Conservation (phyloP, 2,329 filamentous ascomycete genomes). For the Colletotrichum lindemuthianum region DNA sequence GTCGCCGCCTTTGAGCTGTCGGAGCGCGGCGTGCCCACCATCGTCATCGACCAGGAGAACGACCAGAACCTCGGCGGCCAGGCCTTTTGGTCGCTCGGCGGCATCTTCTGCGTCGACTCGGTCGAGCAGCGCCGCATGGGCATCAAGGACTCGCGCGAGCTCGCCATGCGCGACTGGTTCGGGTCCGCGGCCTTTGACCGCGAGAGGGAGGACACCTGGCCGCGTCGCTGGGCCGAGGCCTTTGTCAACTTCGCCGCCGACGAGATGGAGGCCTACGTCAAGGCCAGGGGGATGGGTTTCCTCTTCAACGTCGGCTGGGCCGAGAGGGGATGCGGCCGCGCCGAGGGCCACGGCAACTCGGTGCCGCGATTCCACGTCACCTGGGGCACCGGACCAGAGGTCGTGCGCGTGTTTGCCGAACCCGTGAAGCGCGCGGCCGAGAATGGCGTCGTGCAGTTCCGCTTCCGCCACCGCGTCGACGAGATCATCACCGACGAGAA, state of each 20-base stretch:
- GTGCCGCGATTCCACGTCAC: constrained; percentile 71
- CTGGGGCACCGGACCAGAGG: constrained; percentile 70
- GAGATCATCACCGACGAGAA: constrained; percentile 63
- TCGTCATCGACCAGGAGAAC: constrained; percentile 69
- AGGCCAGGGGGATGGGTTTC: constrained; percentile 62
- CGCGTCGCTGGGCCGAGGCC: constrained; percentile 69
- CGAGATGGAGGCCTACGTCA: constrained; percentile 68
- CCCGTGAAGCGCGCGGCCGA: constrained; percentile 63
- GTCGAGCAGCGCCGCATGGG: constrained; percentile 65
- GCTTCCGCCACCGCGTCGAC: constrained; percentile 67
- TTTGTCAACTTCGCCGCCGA: constrained; percentile 71
- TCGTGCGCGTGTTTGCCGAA: constrained; percentile 66
- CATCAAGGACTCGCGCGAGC: constrained; percentile 65
- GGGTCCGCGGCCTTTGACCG: constrained; percentile 68
- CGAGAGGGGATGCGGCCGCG: constrained; percentile 65
- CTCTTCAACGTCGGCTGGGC: constrained; percentile 68
- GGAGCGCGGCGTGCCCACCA: constrained; percentile 57
- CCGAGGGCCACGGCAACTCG: constrained; percentile 69
- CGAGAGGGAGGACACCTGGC: constrained; percentile 65
- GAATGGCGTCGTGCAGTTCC: constrained; percentile 64
- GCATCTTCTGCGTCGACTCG: constrained; percentile 69
- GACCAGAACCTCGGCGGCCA: constrained; percentile 67
- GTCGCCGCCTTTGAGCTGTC: constrained; percentile 68
- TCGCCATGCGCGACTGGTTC: constrained; percentile 69
- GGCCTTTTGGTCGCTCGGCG: constrained; percentile 72